Percentiles rank a stretch among this genome's conserved stretches.
Evolutionary conservation across 2,329 filamentous ascomycete species (phyloP).

Genomic region (Exophiala dermatitidis): DNA sequence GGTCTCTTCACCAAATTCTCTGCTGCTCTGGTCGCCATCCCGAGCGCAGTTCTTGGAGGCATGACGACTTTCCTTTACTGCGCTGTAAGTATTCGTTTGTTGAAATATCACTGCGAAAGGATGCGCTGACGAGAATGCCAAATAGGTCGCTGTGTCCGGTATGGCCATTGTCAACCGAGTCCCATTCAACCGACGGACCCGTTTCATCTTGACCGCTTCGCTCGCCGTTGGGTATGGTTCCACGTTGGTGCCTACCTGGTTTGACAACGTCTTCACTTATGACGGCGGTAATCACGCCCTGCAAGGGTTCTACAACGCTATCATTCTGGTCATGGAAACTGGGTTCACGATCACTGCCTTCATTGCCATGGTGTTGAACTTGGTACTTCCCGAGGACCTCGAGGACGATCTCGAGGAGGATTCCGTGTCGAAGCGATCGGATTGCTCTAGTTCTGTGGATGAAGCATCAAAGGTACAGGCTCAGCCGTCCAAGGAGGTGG

Average conservation of each 20-base stretch:
- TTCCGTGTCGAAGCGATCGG: constrained; percentile 18
- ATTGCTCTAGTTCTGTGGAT: background rate
- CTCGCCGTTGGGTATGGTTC: constrained; percentile 54
- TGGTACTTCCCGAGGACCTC: constrained; percentile 65
- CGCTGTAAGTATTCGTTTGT: constrained; percentile 40
- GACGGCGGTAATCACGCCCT: constrained; percentile 58
- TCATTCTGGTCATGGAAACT: constrained; percentile 63
- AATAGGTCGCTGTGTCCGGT: constrained; percentile 49
- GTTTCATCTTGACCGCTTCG: constrained; percentile 58
- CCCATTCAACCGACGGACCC: constrained; percentile 57
- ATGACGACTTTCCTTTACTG: constrained; percentile 60
- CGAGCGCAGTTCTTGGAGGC: constrained; percentile 41
- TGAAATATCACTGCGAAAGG: background rate
- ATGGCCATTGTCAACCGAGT: constrained; percentile 58
- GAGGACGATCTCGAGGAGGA: constrained; percentile 45
- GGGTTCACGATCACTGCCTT: constrained; percentile 59
- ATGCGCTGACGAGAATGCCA: background rate
- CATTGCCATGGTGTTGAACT: constrained; percentile 64
- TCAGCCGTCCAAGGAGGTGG: constrained; percentile 14
- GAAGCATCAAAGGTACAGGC: constrained; percentile 6
- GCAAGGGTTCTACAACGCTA: constrained; percentile 46
- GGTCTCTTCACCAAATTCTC: constrained; percentile 65
- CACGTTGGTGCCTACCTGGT: constrained; percentile 43
- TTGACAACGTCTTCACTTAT: constrained; percentile 40
- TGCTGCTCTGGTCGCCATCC: constrained; percentile 60